These are phyloP conservation scores for Oryza longistaminata DNA, from an alignment of 176 grass and related monocot species.

Conservation along the genomic window DNA sequence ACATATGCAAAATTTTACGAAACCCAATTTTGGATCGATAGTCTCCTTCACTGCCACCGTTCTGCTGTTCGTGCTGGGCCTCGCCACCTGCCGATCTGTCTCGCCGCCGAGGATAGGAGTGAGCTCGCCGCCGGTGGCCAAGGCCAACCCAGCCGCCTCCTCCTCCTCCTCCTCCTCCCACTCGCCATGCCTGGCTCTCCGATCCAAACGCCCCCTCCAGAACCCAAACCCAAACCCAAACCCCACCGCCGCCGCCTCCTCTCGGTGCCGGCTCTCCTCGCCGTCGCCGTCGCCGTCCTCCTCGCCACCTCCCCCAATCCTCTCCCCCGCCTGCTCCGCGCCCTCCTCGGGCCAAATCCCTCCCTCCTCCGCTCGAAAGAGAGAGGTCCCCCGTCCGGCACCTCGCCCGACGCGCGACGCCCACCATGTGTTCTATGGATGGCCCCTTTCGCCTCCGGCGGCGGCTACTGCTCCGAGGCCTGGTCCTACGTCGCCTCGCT, in stretches of 20 bases:
- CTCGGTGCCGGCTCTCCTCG: slow-evolving; percentile 31
- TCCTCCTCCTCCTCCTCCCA: not conserved
- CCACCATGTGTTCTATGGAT: slow-evolving; percentile 85
- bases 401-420: slow-evolving; percentile 16
- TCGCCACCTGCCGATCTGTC: not conserved
- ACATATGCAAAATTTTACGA: too few species aligned
- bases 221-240: not conserved
- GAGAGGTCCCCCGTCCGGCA: not conserved
- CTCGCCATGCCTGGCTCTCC: slow-evolving; percentile 32
- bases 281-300: slow-evolving; percentile 35
- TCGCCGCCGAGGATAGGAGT: not conserved
- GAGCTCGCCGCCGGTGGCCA: not conserved
- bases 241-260: slow-evolving; percentile 11
- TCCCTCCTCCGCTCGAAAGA: not conserved
- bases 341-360: not conserved
- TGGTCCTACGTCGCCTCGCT: slow-evolving; percentile 66
- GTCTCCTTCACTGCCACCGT: too few species aligned
- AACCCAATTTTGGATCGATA: too few species aligned
- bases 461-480: slow-evolving; percentile 78
- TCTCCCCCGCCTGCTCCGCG: slow-evolving; percentile 24
- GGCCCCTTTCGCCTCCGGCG: slow-evolving; percentile 70
- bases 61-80: too few species aligned
- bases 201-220: not conserved
- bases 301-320: slow-evolving; percentile 27
- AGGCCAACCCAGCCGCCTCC: too few species aligned